Conservation (phyloP, 306 rosid genomes). For the Inga leiocalycina region DNA sequence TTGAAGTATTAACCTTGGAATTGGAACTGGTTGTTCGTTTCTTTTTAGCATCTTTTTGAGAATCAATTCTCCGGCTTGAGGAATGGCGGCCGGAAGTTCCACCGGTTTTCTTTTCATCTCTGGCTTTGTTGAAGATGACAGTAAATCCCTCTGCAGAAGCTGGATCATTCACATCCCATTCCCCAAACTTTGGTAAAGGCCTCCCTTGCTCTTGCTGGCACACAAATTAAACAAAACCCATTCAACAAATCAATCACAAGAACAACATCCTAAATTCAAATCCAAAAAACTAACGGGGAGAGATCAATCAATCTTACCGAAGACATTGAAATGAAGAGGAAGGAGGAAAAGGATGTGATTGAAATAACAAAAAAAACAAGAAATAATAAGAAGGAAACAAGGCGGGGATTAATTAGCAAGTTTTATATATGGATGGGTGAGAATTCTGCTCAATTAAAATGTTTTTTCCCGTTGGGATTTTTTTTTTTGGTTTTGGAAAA, state of each 20-base stretch:
- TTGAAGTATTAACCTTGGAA: conserved; percentile 40
- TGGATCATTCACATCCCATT: conserved; percentile 91
- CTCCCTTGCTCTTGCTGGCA: conserved; percentile 54
- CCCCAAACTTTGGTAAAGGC: conserved; percentile 85
- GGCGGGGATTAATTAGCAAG: neutral
- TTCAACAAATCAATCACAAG: neutral
- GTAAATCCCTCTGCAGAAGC: conserved; percentile 82
- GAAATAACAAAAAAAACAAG: conserved; percentile 15
- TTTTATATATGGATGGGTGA: neutral
- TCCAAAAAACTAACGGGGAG: neutral
- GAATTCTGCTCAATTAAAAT: neutral
- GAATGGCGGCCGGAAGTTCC: conserved; percentile 36
- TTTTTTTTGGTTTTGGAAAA: neutral
- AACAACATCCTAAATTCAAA: neutral
- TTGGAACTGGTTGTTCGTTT: conserved; percentile 25
- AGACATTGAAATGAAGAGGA: conserved; percentile 39
- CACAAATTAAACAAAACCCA: neutral
- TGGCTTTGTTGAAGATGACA: conserved; percentile 75
- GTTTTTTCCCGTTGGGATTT: neutral
- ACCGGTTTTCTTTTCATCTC: conserved; percentile 74
- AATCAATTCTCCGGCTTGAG: conserved; percentile 36
- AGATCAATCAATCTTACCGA: conserved; percentile 33
- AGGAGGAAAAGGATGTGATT: conserved; percentile 1
- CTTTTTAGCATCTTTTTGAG: conserved; percentile 35
- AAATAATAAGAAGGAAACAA: conserved; percentile 7